phyloP scores from a whole-genome alignment of 495 filamentous ascomycete species.

The Penicillium diatomitis region DNA sequence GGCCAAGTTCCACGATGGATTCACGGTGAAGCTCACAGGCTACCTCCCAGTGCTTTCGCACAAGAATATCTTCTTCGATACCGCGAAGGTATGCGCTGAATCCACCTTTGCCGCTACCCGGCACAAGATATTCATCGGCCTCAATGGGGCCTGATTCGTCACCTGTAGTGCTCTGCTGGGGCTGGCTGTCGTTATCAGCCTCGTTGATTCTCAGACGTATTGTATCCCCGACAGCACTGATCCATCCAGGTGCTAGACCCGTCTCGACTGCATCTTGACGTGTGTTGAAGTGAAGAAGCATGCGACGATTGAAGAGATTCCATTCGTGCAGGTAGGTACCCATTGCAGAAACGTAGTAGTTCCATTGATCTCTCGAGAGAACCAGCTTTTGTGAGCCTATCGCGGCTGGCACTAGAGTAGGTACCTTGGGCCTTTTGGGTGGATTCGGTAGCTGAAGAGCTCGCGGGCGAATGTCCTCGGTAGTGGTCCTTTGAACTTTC shows the following conservation, averaged over 20 bases:
- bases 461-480: conserved; percentile 22
- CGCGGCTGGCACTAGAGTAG: conserved; percentile 9
- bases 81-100: conserved; percentile 50
- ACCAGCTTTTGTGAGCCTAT: conserved; percentile 19
- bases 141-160: conserved; percentile 11
- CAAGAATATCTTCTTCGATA: conserved; percentile 54
- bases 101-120: conserved; percentile 29
- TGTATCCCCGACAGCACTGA: conserved; percentile 45
- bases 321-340: conserved; percentile 60
- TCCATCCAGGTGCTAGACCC: conserved; percentile 45
- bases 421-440: conserved; percentile 46
- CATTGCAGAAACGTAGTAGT: conserved; percentile 54
- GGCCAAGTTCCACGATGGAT: conserved; percentile 49
- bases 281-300: conserved; percentile 57
- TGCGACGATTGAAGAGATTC: conserved; percentile 53
- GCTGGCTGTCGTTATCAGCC: conserved; percentile 10
- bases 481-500: conserved; percentile 17
- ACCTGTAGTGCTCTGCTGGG: conserved; percentile 4
- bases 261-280: conserved; percentile 48
- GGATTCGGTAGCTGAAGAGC: conserved; percentile 50
- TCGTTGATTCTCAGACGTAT: conserved; percentile 18
- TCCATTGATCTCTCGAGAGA: conserved; percentile 40
- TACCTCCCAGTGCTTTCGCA: conserved; percentile 56
- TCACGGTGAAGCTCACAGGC: conserved; percentile 55
- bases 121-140: conserved; percentile 19